Conservation (phyloP, 2,329 filamentous ascomycete species). For the Chaetomium sp. region DNA sequence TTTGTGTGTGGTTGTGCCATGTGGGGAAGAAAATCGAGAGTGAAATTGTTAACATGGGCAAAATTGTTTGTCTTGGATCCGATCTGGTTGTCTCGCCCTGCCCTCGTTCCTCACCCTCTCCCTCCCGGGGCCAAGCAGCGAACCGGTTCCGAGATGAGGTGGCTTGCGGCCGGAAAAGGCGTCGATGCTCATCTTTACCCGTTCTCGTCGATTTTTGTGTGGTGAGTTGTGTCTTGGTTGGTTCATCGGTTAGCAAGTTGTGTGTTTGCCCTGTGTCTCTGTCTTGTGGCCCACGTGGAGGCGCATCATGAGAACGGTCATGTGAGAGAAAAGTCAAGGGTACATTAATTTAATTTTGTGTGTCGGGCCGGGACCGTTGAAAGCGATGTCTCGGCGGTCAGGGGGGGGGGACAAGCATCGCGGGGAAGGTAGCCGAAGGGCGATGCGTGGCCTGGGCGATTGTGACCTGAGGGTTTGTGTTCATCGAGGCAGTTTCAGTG, state of each 20-base stretch:
- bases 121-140: too few species aligned
- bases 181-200: neutral
- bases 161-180: neutral
- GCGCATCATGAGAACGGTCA: neutral
- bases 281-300: slow-evolving; percentile 1
- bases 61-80: too few species aligned
- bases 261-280: neutral
- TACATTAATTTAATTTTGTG: neutral
- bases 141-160: neutral
- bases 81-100: neutral
- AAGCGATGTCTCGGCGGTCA: neutral
- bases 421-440: neutral
- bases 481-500: neutral
- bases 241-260: neutral
- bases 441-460: neutral
- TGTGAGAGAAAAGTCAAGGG: neutral
- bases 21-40: too few species aligned
- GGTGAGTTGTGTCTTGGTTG: neutral
- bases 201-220: neutral
- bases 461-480: neutral
- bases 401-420: neutral
- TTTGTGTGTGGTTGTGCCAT: too few species aligned
- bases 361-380: neutral
- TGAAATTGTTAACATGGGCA: too few species aligned
- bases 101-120: too few species aligned